Evolutionary conservation across 1,284 basidiomycete genomes (phyloP).

Genomic region (Anthracocystis walkeri): DNA sequence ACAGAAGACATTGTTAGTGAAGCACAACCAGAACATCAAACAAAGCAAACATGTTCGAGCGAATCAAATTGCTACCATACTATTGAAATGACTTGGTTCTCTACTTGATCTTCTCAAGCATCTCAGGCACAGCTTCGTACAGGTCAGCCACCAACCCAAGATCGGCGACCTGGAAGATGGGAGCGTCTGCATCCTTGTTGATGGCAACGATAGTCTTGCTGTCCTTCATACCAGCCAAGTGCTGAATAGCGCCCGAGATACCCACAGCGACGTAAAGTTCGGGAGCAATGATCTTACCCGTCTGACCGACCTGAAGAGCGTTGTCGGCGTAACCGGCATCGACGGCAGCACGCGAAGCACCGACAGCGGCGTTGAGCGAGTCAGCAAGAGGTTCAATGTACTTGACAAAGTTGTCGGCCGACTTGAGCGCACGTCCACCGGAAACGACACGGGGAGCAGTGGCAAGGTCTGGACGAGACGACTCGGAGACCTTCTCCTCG

Average conservation of each 20-base stretch:
- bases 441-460: constrained; percentile 90
- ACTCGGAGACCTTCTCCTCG: constrained; percentile 86
- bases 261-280: constrained; percentile 96
- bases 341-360: constrained; percentile 95
- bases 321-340: constrained; percentile 99
- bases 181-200: constrained; percentile 99
- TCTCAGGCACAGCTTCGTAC: constrained; percentile 69
- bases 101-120: constrained; percentile 57
- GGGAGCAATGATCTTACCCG: constrained; percentile 84
- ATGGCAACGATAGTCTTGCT: constrained; percentile 97
- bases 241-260: constrained; percentile 98
- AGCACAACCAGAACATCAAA: not conserved
- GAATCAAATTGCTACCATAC: not conserved
- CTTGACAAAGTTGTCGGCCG: constrained; percentile 88
- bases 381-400: constrained; percentile 94
- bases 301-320: constrained; percentile 97
- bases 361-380: constrained; percentile 91
- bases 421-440: constrained; percentile 94
- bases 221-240: constrained; percentile 99
- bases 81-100: not conserved
- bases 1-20: not conserved
- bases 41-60: no score
- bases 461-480: constrained; percentile 91
- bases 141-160: constrained; percentile 83
- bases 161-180: constrained; percentile 99